Base-by-base conservation (phyloP, 2,329 filamentous ascomycete species). In the Cadophora sp. region DNA sequence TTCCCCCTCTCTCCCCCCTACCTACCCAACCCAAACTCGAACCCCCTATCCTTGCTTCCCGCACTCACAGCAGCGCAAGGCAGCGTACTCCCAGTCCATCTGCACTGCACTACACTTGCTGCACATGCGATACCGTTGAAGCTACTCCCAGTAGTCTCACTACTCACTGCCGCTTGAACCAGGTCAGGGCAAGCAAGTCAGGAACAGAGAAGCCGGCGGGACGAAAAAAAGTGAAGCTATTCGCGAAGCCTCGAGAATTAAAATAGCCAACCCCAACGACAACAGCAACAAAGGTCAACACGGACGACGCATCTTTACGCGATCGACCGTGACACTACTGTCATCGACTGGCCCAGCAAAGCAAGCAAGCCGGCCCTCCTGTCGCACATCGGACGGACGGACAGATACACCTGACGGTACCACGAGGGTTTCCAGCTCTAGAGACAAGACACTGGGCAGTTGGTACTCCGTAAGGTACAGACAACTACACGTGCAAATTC, bases 1-100 rank as follows among this genome's bases (percentile, higher is more conserved):
- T 51, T 41, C 20, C 1, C 20, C 55, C 27, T 27, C 47, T 50
- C 9, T 20, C 47, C 47, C 8, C 3, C 47, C n/a, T 5, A 9
- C 47, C 33, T 30, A 7, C 51, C 27, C 6, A 55, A 36, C 51
- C 51, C 27, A 55, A 55, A 62, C 62, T 51, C 58, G 51, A 61
- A 63, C 48, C 68, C 68, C 68, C 53, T 71, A 73, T 70, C 72
- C 72, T 71, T 73, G 71, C 67, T 66, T 67, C 69, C 71, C 70
- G 70, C 69, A 63, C 63, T 62, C 45, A 59, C 66, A 66, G 59
- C 47, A 59, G 43, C 59, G 20, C 1, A 30, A 30, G 27, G 27
- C 36, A 9, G n/a, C 43, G 27, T 8, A n/a, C 48, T 50, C 41
- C 45, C 47, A 48, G 39, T 20, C 14, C 14, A n/a, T 60, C 24